phyloP scores from a whole-genome alignment of 768 basidiomycete genomes.

The Chlorophyllum brunneum region DNA sequence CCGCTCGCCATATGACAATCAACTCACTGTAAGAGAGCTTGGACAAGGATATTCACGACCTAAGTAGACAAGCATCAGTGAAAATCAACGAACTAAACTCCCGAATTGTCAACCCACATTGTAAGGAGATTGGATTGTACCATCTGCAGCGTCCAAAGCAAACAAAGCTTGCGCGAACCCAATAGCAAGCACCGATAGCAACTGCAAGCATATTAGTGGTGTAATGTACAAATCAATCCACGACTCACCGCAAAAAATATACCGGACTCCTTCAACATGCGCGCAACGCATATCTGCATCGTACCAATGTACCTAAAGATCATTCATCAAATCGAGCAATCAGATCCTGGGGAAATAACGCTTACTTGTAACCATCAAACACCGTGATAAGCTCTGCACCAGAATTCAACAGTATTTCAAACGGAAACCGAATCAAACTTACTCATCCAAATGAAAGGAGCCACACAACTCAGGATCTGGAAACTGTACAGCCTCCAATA shows the following conservation, averaged over 20 bases:
- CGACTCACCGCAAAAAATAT: slow-evolving; percentile 80
- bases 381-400: slow-evolving; percentile 68
- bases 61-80: slow-evolving; percentile 26
- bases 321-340: not conserved
- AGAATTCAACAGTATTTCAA: not conserved
- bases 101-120: slow-evolving; percentile 31
- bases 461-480: slow-evolving; percentile 83
- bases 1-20: not conserved
- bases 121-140: slow-evolving; percentile 50
- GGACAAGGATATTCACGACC: slow-evolving; percentile 70
- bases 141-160: slow-evolving; percentile 90
- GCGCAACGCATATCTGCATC: slow-evolving; percentile 89
- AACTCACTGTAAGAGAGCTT: slow-evolving; percentile 73
- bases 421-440: slow-evolving; percentile 24
- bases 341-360: not conserved
- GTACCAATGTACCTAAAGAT: slow-evolving; percentile 73
- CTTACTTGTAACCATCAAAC: slow-evolving; percentile 78
- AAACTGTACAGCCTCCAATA: slow-evolving; percentile 65
- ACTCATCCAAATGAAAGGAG: slow-evolving; percentile 94
- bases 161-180: slow-evolving; percentile 88
- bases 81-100: not conserved
- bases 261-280: slow-evolving; percentile 91
- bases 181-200: slow-evolving; percentile 75
- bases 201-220: slow-evolving; percentile 36
- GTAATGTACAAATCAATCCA: not conserved